A percentile compares a stretch with the other conserved stretches of the same genome.
These are phyloP conservation scores for Leishmania arabica DNA, from an alignment of 208 protist species.

Conservation along the genomic window DNA sequence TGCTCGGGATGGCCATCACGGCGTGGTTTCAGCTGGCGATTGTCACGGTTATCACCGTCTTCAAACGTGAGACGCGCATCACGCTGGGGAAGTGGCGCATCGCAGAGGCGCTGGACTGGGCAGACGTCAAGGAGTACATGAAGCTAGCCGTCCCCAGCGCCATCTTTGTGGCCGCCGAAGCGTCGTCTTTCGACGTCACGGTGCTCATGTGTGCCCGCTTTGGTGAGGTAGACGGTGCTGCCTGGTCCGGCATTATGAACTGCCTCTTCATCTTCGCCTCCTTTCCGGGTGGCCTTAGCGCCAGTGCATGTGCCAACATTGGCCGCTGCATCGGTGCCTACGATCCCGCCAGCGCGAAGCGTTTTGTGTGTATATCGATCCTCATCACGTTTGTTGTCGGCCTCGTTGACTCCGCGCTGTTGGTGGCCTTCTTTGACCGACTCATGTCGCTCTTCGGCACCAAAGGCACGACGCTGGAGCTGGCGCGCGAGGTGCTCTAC, in stretches of 20 bases:
- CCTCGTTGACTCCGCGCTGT: conserved; percentile 48
- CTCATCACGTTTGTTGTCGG: conserved; percentile 38
- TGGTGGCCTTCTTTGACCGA: conserved; percentile 64
- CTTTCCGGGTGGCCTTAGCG: conserved; percentile 70
- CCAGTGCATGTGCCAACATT: conserved; percentile 81
- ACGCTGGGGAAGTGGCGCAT: conserved; percentile 67
- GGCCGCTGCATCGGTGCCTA: conserved; percentile 77
- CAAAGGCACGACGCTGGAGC: conserved; percentile 43
- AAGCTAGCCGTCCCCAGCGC: conserved; percentile 79
- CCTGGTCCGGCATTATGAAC: conserved; percentile 87
- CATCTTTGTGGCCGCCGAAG: conserved; percentile 87
- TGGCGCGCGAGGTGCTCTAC: conserved; percentile 55
- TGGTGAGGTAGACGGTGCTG: conserved; percentile 59
- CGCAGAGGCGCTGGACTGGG: conserved; percentile 60
- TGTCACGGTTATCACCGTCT: conserved; percentile 61
- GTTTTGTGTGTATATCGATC: conserved; percentile 63
- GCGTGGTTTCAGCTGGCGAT: conserved; percentile 76
- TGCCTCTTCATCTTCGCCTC: conserved; percentile 74
- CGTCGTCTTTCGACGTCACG: conserved; percentile 83
- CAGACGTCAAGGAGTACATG: conserved; percentile 79
- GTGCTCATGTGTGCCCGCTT: conserved; percentile 72
- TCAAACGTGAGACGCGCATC: conserved; percentile 68
- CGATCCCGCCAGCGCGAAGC: conserved; percentile 54
- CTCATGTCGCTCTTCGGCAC: conserved; percentile 80
- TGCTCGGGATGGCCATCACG: conserved; percentile 81